Percentiles rank a stretch among this genome's conserved stretches.
phyloP scores from a whole-genome alignment of 2,329 filamentous ascomycete species.

The Sclerotinia minor region DNA sequence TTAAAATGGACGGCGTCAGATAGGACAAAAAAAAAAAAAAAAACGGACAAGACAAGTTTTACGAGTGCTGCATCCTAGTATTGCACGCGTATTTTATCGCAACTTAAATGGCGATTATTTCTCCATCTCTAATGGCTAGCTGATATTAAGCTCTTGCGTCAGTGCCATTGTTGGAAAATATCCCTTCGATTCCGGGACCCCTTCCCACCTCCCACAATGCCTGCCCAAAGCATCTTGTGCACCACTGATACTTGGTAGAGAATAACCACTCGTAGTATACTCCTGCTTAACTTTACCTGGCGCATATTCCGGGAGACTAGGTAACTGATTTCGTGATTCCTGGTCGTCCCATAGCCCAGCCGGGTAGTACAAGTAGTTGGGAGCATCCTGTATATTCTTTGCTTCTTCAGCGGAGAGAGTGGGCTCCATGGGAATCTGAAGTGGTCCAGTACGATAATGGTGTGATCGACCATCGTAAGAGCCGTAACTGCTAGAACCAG shows the following conservation, averaged over 20 bases:
- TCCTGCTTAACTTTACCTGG: constrained; percentile 39
- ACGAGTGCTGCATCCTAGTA: background rate
- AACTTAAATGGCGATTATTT: background rate
- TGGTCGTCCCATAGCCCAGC: constrained; percentile 37
- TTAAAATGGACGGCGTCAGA: background rate
- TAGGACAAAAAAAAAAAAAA: too few relatives aligned
- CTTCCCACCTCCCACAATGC: constrained; percentile 42
- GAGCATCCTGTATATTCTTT: constrained; percentile 38
- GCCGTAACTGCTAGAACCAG: constrained; percentile 34
- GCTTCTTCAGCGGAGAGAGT: constrained; percentile 39
- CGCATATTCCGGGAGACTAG: constrained; percentile 33
- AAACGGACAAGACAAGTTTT: background rate
- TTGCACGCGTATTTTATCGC: background rate
- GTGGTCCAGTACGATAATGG: constrained; percentile 35
- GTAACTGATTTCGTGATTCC: constrained; percentile 37
- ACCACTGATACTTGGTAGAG: constrained; percentile 35
- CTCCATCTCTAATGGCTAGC: constrained; percentile 16
- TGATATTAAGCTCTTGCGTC: constrained; percentile 41
- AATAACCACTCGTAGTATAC: constrained; percentile 32
- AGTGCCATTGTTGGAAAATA: constrained; percentile 39
- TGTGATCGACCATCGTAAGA: constrained; percentile 37
- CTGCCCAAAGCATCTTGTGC: constrained; percentile 32
- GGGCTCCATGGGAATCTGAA: constrained; percentile 41
- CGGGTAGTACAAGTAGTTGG: constrained; percentile 41
- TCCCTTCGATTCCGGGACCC: constrained; percentile 35